Percentiles rank a stretch among this genome's conserved stretches.
These are phyloP conservation scores for Pseudognaphalium luteoalbum DNA, from an alignment of 129 eudicot genomes.

Conservation along the genomic window DNA sequence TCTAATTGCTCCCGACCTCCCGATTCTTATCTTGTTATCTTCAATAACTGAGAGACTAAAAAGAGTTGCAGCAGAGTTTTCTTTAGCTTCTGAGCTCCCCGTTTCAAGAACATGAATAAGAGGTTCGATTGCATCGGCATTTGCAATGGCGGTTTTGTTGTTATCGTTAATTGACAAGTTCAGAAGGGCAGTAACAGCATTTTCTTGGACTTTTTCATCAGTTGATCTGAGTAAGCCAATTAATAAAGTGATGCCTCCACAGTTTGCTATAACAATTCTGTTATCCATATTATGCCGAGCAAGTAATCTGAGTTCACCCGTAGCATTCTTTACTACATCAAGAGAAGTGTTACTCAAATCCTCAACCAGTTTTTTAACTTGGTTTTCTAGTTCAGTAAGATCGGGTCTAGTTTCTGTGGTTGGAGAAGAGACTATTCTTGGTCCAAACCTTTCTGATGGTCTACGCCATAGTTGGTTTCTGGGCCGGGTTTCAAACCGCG, in stretches of 20 bases:
- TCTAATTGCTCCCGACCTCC: constrained; percentile 77
- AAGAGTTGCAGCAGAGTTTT: constrained; percentile 91
- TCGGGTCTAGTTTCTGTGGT: constrained; percentile 55
- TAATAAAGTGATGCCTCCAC: constrained; percentile 64
- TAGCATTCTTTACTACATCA: constrained; percentile 55
- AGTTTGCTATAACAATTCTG: constrained; percentile 67
- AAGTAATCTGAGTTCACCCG: constrained; percentile 67
- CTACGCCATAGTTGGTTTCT: constrained; percentile 65
- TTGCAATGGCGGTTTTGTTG: constrained; percentile 75
- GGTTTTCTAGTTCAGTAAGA: constrained; percentile 61
- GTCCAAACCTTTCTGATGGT: constrained; percentile 60
- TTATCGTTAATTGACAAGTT: constrained; percentile 84
- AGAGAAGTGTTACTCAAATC: constrained; percentile 50
- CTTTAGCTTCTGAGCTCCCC: constrained; percentile 84
- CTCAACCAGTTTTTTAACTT: constrained; percentile 60
- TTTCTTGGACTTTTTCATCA: constrained; percentile 67
- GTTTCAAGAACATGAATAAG: constrained; percentile 78
- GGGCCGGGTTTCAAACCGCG: constrained; percentile 54
- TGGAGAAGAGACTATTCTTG: constrained; percentile 58
- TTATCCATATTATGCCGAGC: constrained; percentile 83
- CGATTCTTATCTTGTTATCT: constrained; percentile 77
- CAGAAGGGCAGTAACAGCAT: constrained; percentile 85
- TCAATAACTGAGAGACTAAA: constrained; percentile 78
- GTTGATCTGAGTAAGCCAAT: constrained; percentile 68
- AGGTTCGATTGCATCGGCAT: constrained; percentile 80